Evolutionary conservation across 495 filamentous ascomycete genomes (phyloP).

Genomic region (Tuber calosporum): DNA sequence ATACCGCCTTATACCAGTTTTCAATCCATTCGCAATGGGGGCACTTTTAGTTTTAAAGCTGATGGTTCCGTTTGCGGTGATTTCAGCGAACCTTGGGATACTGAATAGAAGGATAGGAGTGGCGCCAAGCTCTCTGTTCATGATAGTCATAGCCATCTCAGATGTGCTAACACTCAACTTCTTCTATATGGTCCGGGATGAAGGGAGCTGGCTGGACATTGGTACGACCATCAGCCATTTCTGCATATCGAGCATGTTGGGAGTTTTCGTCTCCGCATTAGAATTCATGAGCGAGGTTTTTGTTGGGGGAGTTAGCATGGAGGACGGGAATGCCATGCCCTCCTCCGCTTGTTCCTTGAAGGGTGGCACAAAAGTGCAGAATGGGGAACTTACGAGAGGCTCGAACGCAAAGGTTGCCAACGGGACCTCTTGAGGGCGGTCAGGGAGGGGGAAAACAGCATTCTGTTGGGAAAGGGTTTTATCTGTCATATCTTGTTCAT

Average conservation of each 20-base stretch:
- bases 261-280: slow-evolving; percentile 81
- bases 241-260: slow-evolving; percentile 77
- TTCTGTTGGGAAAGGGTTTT: neutral
- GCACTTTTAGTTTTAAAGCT: slow-evolving; percentile 83
- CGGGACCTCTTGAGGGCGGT: neutral
- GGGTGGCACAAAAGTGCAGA: neutral
- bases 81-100: slow-evolving; percentile 88
- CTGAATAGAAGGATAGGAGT: slow-evolving; percentile 81
- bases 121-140: slow-evolving; percentile 74
- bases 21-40: slow-evolving; percentile 86
- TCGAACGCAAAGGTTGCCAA: neutral
- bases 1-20: slow-evolving; percentile 82
- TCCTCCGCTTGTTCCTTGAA: neutral
- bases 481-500: neutral
- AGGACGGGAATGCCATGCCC: slow-evolving; percentile 36
- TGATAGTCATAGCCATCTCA: slow-evolving; percentile 85
- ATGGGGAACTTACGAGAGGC: neutral
- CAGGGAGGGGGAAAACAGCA: neutral
- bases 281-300: slow-evolving; percentile 82
- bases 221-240: slow-evolving; percentile 94
- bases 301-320: slow-evolving; percentile 72
- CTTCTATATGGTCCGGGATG: slow-evolving; percentile 94
- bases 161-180: slow-evolving; percentile 94
- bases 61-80: slow-evolving; percentile 86
- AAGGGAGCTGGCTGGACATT: slow-evolving; percentile 96